A percentile compares a stretch with the other conserved stretches of the same genome.
Evolutionary conservation across 1,284 basidiomycete species (phyloP).

Genomic region (Apiotrichum domesticum): DNA sequence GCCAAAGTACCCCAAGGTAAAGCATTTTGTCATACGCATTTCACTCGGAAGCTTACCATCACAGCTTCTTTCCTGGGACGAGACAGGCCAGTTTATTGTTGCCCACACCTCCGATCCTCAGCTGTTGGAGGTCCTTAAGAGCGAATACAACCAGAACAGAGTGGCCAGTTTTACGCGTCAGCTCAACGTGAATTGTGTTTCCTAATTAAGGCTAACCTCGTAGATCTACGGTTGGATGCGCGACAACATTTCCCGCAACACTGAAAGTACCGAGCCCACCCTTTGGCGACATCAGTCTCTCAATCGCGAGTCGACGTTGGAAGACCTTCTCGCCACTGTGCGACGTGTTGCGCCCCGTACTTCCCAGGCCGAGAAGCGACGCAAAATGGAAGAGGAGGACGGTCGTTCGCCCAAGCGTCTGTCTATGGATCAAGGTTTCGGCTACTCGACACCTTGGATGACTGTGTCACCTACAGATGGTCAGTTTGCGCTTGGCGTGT

Average conservation of each 20-base stretch:
- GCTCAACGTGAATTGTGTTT: neutral
- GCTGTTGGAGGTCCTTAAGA: neutral
- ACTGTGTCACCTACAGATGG: neutral
- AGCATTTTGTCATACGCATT: no score
- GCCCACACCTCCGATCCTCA: neutral
- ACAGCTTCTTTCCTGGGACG: constrained; percentile 1
- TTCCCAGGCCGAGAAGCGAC: neutral
- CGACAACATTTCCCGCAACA: constrained; percentile 1
- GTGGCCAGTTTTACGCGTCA: constrained; percentile 1
- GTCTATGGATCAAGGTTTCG: neutral
- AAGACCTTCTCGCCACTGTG: neutral
- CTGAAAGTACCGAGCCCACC: constrained; percentile 1
- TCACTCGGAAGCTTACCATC: neutral
- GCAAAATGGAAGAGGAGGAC: neutral
- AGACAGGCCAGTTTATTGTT: neutral
- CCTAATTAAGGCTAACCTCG: no score
- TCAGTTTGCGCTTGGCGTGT: neutral
- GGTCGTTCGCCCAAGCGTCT: neutral
- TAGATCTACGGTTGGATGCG: constrained; percentile 3
- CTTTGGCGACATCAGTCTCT: neutral
- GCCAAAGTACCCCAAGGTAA: neutral
- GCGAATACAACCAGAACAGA: constrained; percentile 2
- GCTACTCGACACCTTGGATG: neutral
- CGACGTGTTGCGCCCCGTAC: neutral
- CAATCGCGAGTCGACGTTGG: neutral